phyloP scores from a whole-genome alignment of 768 basidiomycete genomes.

The Agrocybe pediades region DNA sequence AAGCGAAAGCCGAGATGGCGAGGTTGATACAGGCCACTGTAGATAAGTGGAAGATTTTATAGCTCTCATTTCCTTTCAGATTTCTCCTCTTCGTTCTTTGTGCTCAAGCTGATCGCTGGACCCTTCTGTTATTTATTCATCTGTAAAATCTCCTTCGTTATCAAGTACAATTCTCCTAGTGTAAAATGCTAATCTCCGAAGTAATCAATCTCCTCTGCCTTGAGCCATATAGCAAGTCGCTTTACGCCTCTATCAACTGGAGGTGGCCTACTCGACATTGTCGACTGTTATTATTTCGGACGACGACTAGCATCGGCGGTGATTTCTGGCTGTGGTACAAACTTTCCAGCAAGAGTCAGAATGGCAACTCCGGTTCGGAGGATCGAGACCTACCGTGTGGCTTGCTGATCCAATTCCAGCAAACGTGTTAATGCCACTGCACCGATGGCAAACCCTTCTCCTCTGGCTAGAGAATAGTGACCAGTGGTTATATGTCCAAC shows the following conservation, averaged over 20 bases:
- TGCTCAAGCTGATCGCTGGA: conserved; percentile 1
- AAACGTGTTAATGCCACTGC: conserved; percentile 60
- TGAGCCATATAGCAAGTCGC: not conserved
- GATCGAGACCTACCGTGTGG: conserved; percentile 28
- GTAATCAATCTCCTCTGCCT: not conserved
- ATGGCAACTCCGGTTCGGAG: not conserved
- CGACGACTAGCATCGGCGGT: conserved; percentile 53
- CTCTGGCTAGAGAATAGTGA: conserved; percentile 76
- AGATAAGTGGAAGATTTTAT: conserved; percentile 72
- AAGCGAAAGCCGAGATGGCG: conserved; percentile 76
- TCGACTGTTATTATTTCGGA: conserved; percentile 61
- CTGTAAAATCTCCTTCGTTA: not conserved
- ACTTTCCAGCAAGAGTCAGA: conserved; percentile 19
- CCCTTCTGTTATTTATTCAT: conserved; percentile 11
- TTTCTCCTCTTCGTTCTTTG: conserved; percentile 8
- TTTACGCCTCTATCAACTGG: conserved; percentile 20
- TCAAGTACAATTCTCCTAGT: not conserved
- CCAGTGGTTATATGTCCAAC: conserved; percentile 89
- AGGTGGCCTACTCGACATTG: conserved; percentile 52
- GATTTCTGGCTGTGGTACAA: conserved; percentile 25
- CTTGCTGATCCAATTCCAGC: conserved; percentile 54
- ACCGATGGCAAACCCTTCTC: conserved; percentile 78
- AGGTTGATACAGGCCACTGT: conserved; percentile 71
- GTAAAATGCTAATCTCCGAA: not conserved
- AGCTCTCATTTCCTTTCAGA: conserved; percentile 2